Base-by-base conservation (phyloP, 495 filamentous ascomycete genomes). In the Xylaria curta region DNA sequence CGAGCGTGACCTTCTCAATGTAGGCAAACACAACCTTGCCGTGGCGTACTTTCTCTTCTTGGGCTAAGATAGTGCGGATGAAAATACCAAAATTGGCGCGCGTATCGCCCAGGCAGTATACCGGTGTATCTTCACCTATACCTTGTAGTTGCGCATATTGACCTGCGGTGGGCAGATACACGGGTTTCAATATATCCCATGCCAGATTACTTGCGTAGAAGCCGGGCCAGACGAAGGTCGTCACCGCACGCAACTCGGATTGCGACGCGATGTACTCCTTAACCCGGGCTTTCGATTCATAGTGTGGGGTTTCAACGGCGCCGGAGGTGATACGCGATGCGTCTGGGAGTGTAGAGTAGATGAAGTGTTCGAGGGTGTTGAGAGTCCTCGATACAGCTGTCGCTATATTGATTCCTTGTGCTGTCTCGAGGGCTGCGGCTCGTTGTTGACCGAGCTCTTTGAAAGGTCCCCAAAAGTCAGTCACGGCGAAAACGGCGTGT, bases 341-440 rank as follows among this genome's bases (percentile, higher is more conserved):
- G 63, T 79, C 67, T 26, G 79, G 77, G 19, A 81, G 76, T 9
- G 79, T 79, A 53, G 79, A 83, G 80, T 82, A 89, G 78, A 38
- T 82, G 71, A 83, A 81, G 72, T 88, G 85, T 66, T 86, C 78
- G 0, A 88, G 72, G 2, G 72, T 73, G 8, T 64, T 24, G 44
- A 74, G 38, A 42, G 76, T 73, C 28, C 81, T 78, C 70, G 84
- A 85, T 31, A 82, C 83, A 6, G 85, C 85, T 44, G 87, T 82
- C 15, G 86, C 85, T 12, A 91, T 84, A 67, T 86, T 85, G 72
- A 84, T 84, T 15, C 89, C 89, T 49, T 64, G 61, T 42, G 42
- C 40, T 64, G 61, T 64, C 19, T 47, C 61, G 24, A 33, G 63
- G 19, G 47, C 75, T 9, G 21, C 36, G 19, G 58, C 47, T 49